Evolutionary conservation across 345 rosid genomes (phyloP).

Genomic region (Brassica rapa): DNA sequence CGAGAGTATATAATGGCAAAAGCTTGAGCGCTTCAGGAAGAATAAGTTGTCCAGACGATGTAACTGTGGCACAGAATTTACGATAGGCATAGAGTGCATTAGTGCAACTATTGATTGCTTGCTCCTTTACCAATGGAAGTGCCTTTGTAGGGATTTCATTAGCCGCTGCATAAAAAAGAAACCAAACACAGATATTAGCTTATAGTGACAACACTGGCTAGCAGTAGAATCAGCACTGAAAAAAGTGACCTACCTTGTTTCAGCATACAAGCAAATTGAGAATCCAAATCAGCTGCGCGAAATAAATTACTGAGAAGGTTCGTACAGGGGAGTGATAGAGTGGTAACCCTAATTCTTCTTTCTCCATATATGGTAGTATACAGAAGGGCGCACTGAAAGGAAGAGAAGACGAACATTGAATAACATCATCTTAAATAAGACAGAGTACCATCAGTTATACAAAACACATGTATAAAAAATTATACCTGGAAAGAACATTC

Average conservation of each 20-base stretch:
- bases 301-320: constrained; percentile 80
- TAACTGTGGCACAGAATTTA: constrained; percentile 93
- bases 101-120: constrained; percentile 67
- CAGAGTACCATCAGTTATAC: constrained; percentile 20
- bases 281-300: constrained; percentile 92
- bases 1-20: constrained; percentile 86
- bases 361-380: constrained; percentile 89
- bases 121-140: constrained; percentile 65
- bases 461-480: constrained; percentile 16
- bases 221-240: constrained; percentile 2
- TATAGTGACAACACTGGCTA: constrained; percentile 5
- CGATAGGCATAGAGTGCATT: constrained; percentile 84
- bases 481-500: constrained; percentile 93
- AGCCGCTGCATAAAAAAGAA: constrained; percentile 56
- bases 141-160: constrained; percentile 72
- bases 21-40: constrained; percentile 98
- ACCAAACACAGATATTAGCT: constrained; percentile 7
- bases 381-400: constrained; percentile 85
- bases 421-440: background rate
- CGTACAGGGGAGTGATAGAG: constrained; percentile 88
- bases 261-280: constrained; percentile 90
- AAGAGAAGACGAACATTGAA: constrained; percentile 30
- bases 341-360: constrained; percentile 90
- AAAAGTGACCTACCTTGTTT: constrained; percentile 67
- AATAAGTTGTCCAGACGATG: constrained; percentile 93